Percentiles rank a stretch among this genome's conserved stretches.
phyloP scores from a whole-genome alignment of 2,329 filamentous ascomycete species.

The Ceratocystis eucalypticola region DNA sequence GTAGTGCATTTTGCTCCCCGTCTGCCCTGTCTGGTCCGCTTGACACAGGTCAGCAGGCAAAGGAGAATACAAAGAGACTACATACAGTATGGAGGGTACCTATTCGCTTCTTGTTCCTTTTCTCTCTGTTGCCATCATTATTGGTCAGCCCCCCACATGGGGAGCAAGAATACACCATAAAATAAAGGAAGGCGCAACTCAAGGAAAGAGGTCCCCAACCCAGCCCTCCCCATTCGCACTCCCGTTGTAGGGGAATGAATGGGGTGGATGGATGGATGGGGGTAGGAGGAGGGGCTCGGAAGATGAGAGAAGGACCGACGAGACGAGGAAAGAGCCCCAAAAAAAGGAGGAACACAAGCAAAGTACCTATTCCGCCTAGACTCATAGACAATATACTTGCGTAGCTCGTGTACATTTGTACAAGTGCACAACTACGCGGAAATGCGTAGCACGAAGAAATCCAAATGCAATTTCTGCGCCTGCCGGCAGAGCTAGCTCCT shows the following conservation, averaged over 20 bases:
- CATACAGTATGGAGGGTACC: background rate
- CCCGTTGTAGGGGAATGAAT: background rate
- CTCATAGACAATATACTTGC: background rate
- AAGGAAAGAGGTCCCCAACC: background rate
- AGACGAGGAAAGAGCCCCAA: background rate
- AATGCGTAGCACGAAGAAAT: slow-evolving; percentile 9
- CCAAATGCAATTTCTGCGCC: slow-evolving; percentile 15
- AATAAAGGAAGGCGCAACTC: background rate
- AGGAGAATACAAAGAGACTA: background rate
- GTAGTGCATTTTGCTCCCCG: background rate
- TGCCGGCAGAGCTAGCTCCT: slow-evolving; percentile 15
- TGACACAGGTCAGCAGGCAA: background rate
- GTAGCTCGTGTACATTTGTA: background rate
- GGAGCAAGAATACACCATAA: background rate
- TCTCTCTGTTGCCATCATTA: background rate
- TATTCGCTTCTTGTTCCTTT: background rate
- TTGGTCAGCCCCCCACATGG: too few species aligned
- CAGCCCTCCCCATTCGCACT: background rate
- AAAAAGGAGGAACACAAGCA: background rate
- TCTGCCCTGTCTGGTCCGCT: background rate
- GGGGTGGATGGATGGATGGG: background rate
- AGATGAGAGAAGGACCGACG: slow-evolving; percentile 3
- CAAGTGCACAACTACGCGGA: background rate
- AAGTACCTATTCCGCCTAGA: background rate
- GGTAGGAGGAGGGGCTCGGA: background rate